Percentiles rank a stretch among this genome's conserved stretches.
phyloP scores from a whole-genome alignment of 1,284 basidiomycete genomes.

The Irpex rosettiformis region DNA sequence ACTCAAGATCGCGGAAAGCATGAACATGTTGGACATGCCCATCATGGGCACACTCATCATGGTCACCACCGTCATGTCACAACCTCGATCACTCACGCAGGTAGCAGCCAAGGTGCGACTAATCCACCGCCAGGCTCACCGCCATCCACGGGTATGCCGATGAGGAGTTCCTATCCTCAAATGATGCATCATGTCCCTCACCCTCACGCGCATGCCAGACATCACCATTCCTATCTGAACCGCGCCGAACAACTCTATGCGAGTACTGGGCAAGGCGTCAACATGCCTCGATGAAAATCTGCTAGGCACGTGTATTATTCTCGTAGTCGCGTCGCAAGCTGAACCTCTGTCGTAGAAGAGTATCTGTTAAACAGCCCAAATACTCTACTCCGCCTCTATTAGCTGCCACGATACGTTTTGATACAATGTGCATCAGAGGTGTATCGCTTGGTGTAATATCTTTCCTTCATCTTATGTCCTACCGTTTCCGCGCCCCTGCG shows the following conservation, averaged over 20 bases:
- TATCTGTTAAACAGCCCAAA: too few species aligned
- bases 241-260: constrained; percentile 43
- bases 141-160: constrained; percentile 33
- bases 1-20: constrained; percentile 19
- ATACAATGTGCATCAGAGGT: too few species aligned
- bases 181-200: constrained; percentile 75
- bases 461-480: background rate
- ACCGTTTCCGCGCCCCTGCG: background rate
- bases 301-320: background rate
- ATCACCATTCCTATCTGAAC: constrained; percentile 48
- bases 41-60: constrained; percentile 11
- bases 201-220: constrained; percentile 68
- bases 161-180: constrained; percentile 46
- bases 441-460: background rate
- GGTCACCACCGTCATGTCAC: constrained; percentile 13
- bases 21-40: constrained; percentile 8
- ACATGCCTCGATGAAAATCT: constrained; percentile 17
- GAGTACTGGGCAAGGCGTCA: constrained; percentile 24
- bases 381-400: too few species aligned
- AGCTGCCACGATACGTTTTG: too few species aligned
- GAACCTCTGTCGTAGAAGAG: background rate
- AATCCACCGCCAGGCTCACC: constrained; percentile 12
- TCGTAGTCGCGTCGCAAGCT: background rate
- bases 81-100: background rate
- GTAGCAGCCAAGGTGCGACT: constrained; percentile 8